A percentile compares a stretch with the other conserved stretches of the same genome.
Conservation (phyloP, 306 rosid genomes). For the Macrotyloma uniflorum region DNA sequence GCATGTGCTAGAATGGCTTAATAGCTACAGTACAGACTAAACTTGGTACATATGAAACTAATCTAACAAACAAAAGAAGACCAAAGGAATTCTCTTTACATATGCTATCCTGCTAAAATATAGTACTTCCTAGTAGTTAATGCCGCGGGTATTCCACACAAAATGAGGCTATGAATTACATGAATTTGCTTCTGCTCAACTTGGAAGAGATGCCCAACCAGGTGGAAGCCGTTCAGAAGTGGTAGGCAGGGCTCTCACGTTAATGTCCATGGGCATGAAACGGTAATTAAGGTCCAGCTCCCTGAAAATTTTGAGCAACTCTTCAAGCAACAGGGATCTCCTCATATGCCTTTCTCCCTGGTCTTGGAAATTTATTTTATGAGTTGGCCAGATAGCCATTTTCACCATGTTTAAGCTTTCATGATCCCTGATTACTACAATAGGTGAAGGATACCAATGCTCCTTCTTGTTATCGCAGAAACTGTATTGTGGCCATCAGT, state of each 20-base stretch:
- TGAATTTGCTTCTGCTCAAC: conserved; percentile 39
- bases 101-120: conserved; percentile 32
- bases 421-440: conserved; percentile 62
- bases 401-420: conserved; percentile 58
- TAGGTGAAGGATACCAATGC: conserved; percentile 79
- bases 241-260: conserved; percentile 62
- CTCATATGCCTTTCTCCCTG: conserved; percentile 74
- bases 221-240: conserved; percentile 60
- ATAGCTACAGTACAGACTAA: conserved; percentile 21
- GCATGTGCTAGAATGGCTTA: conserved; percentile 19
- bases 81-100: conserved; percentile 29
- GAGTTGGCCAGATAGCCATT: conserved; percentile 73
- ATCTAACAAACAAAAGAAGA: background rate
- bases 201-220: conserved; percentile 45
- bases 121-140: conserved; percentile 17
- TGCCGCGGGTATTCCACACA: background rate
- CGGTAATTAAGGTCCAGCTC: conserved; percentile 86
- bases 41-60: conserved; percentile 10
- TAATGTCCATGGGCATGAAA: conserved; percentile 68
- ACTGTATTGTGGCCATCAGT: conserved; percentile 50
- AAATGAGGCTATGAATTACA: background rate
- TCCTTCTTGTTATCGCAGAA: conserved; percentile 80
- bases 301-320: conserved; percentile 68
- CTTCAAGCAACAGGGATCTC: conserved; percentile 73
- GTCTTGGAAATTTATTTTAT: conserved; percentile 86